Evolutionary conservation across 192 early-diverging fungal species (phyloP).

Genomic region (Obelidium mucronatum): DNA sequence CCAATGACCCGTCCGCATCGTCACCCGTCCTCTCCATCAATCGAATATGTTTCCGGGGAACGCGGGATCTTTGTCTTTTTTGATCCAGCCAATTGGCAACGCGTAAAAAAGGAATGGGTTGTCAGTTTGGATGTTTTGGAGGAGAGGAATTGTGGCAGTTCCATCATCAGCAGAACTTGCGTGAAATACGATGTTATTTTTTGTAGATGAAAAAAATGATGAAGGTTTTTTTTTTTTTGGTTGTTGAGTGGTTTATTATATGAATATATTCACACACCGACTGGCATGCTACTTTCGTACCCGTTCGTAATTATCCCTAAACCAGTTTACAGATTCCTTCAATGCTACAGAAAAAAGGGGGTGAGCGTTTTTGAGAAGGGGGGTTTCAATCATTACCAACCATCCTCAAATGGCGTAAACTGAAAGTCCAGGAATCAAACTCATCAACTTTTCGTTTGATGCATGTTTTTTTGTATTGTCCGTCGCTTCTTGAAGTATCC

Average conservation of each 20-base stretch:
- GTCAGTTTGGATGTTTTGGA: slow-evolving; percentile 89
- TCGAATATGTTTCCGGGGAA: slow-evolving; percentile 61
- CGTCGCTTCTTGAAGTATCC: slow-evolving; percentile 77
- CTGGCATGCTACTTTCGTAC: slow-evolving; percentile 15
- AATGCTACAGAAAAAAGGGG: too few species aligned
- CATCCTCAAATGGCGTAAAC: slow-evolving; percentile 79
- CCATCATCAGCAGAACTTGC: too few species aligned
- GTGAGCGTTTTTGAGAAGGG: too few species aligned
- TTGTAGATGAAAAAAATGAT: background rate
- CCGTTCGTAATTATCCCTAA: slow-evolving; percentile 62
- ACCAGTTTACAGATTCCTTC: slow-evolving; percentile 77
- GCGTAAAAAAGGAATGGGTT: slow-evolving; percentile 88
- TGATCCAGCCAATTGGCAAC: slow-evolving; percentile 89
- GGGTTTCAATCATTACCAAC: slow-evolving; percentile 33
- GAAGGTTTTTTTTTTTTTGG: background rate
- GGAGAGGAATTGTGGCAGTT: slow-evolving; percentile 64
- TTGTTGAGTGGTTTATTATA: background rate
- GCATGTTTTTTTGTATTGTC: slow-evolving; percentile 88
- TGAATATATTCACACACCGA: too few species aligned
- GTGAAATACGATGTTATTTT: too few species aligned
- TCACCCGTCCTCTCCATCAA: too few species aligned
- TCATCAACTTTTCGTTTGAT: slow-evolving; percentile 76
- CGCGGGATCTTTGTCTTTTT: slow-evolving; percentile 91
- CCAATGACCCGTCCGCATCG: slow-evolving; percentile 7
- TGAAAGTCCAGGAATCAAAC: slow-evolving; percentile 75